Percentiles rank a stretch among this genome's conserved stretches.
These are phyloP conservation scores for Hymenoscyphus albidus DNA, from an alignment of 2,329 filamentous ascomycete genomes.

Conservation along the genomic window DNA sequence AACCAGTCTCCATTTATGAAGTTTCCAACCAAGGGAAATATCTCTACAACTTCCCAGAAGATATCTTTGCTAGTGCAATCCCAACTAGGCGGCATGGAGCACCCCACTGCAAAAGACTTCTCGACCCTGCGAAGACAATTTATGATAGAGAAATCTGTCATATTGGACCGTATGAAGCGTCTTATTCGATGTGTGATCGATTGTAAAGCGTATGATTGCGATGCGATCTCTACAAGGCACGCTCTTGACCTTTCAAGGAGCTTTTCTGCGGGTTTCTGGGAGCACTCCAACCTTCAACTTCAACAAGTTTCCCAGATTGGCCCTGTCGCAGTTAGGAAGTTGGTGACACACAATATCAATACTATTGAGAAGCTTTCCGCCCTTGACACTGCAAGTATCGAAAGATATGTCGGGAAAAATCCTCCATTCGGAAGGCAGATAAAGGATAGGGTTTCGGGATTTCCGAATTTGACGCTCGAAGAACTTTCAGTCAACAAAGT, in stretches of 20 bases:
- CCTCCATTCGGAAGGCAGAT: constrained; percentile 77
- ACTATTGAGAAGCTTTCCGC: constrained; percentile 67
- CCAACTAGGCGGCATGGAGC: constrained; percentile 63
- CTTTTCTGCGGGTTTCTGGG: constrained; percentile 69
- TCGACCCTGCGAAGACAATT: constrained; percentile 53
- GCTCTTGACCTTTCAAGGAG: constrained; percentile 76
- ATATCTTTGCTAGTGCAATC: constrained; percentile 74
- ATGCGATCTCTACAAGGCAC: constrained; percentile 63
- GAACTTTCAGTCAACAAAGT: constrained; percentile 35
- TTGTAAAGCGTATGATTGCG: constrained; percentile 56
- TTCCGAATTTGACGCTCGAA: constrained; percentile 56
- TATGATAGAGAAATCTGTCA: constrained; percentile 54
- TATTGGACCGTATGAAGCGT: constrained; percentile 67
- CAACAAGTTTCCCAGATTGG: constrained; percentile 81
- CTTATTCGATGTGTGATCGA: constrained; percentile 73
- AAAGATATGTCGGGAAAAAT: constrained; percentile 71
- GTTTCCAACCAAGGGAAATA: constrained; percentile 65
- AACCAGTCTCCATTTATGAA: constrained; percentile 67
- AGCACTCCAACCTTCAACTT: constrained; percentile 74
- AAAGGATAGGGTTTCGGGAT: constrained; percentile 59
- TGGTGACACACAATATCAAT: constrained; percentile 66
- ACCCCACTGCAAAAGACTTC: constrained; percentile 55
- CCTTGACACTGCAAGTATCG: constrained; percentile 68
- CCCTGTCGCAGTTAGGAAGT: constrained; percentile 67
- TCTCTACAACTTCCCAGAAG: constrained; percentile 67